Evolutionary conservation across 2,329 filamentous ascomycete genomes (phyloP), one percentile per base, ranked within the genome.

Genomic region (Hawksworthiomyces lignivorus): DNA sequence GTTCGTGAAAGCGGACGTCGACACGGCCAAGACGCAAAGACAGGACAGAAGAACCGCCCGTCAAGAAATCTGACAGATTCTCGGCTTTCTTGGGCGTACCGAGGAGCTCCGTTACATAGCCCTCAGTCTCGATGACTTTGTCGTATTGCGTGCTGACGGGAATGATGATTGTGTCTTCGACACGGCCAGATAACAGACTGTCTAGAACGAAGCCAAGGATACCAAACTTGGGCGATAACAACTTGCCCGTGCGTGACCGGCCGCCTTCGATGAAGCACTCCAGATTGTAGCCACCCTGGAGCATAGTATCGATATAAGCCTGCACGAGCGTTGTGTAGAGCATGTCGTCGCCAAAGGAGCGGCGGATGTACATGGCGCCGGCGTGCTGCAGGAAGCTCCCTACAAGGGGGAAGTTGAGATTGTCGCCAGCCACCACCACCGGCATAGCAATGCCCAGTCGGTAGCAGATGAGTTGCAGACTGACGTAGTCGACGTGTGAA

Each of bases 261-360:
- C 90, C 89, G 14, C 92, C 92, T 65, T 98, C 92, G 45, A 98
- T 94, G 54, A 98, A 98, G 61, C 92, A 98, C 61, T 96, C 90
- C 36, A 98, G 78, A 58, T 98, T 97, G 63, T 83, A 95, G 1
- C 92, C 92, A 49, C 87, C 82, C 56, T 92, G 86, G 3, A 98
- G 69, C 32, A 98, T 61, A 0, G 87, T 94, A 59, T 98, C 92
- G 53, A 98, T 88, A 56, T 98, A 98, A 7, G 88, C 78, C 61
- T 98, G 92, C 7, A 98, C 90, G n/a, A 97, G 70, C 0, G 89
- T 90, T 5, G 80, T 79, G 59, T 98, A 98, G 1, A 98, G 67
- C 27, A 84, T 77, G 58, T 98, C 92, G 48, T 95, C 86, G 31
- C 88, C 89, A 62, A 98, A 98, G 38, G 85, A 85, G 35, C 92